Percentiles rank a stretch among this genome's conserved stretches.
These are phyloP conservation scores for Trametes pubescens DNA, from an alignment of 1,284 basidiomycete genomes.

Conservation along the genomic window DNA sequence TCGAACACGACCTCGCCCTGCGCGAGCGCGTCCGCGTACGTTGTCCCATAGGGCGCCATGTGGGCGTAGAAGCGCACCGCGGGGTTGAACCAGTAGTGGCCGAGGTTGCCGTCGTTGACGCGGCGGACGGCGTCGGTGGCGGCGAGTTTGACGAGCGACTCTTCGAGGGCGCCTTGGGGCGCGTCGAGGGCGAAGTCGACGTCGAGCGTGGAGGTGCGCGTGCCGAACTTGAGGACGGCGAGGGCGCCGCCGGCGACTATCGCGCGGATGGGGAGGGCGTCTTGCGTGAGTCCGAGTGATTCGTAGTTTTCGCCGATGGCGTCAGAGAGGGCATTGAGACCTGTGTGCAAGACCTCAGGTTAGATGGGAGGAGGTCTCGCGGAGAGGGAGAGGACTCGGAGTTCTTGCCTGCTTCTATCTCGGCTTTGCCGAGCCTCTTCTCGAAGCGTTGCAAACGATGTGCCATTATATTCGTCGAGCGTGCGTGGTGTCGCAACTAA, in stretches of 20 bases:
- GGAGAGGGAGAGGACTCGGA: neutral
- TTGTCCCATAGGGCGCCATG: neutral
- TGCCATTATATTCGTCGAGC: neutral
- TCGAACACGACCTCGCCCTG: neutral
- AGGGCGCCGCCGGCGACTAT: constrained; percentile 2
- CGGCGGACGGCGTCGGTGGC: neutral
- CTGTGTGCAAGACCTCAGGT: neutral
- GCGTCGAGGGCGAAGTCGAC: neutral
- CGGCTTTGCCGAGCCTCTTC: neutral
- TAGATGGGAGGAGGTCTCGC: neutral
- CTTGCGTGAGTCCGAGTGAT: neutral
- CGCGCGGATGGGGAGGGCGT: neutral
- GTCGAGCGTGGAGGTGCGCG: neutral
- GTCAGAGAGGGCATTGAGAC: neutral
- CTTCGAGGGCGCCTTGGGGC: neutral
- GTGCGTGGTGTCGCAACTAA: too few relatives aligned
- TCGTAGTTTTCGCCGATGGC: neutral
- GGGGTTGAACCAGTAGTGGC: constrained; percentile 5
- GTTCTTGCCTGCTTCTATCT: neutral
- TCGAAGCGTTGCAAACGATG: neutral
- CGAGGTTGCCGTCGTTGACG: neutral
- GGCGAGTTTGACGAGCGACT: neutral
- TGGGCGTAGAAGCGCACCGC: neutral
- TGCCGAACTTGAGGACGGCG: neutral
- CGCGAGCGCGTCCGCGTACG: neutral